Base-by-base conservation (phyloP, 805 yeast species). In the Teunomyces stri region DNA sequence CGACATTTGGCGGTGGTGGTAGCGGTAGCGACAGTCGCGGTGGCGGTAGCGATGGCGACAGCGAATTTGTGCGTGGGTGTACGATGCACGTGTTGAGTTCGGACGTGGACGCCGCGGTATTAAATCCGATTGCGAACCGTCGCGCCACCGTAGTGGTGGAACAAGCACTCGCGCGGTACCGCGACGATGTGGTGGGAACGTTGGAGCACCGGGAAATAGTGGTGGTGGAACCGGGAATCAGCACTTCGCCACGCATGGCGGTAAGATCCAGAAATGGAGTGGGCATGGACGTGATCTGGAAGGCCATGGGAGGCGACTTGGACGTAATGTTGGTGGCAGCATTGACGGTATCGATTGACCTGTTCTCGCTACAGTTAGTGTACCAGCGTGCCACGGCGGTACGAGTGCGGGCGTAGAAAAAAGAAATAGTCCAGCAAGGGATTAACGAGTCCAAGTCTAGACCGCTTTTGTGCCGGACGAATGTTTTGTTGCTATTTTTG, bases 61-160 rank as follows among this genome's bases (percentile, higher is more conserved):
- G 10, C 10, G 40, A 20, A 10, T n/a, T 25, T 12, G 30, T 31
- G 20, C 9, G 43, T 15, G 22, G 71, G 12, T 70, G 80, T 4
- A 78, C 78, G 0, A 75, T 82, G 64, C 85, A 82, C 59, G 52
- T 82, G 3, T 64, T 81, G 63, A 65, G 76, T 0, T 76, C 83
- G 0, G 81, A 80, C 40, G 69, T 80, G 4, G 84, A 81, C 53
- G 56, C 82, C 47, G 73, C 75, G 0, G 65, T 81, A 0, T 79
- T 58, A 60, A 82, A 82, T 53, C 88, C 88, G 1, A 54, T 82
- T 1, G 46, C 51, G 4, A 81, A 82, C 54, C 59, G 69, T n/a
- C 75, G 70, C 12, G 61, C 78, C 0, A 54, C 62, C n/a, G 61
- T 79, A 11, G 64, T 63, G 7, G 62, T 82, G 15, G 49, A 66